Conservation (phyloP, 371 early-diverging fungal species). For the Globomyces sp. region DNA sequence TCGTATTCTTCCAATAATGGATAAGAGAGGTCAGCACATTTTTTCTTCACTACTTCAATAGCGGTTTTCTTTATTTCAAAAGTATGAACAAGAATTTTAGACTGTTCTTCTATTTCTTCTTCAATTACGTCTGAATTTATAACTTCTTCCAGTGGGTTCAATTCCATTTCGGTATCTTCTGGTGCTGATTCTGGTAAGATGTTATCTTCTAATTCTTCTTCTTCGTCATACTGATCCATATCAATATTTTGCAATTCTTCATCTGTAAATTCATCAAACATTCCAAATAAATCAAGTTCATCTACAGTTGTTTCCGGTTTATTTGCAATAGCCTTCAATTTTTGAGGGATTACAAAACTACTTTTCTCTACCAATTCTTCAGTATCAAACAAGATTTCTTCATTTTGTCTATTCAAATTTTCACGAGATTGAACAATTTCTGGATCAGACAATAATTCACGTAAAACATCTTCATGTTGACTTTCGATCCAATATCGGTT, state of each 20-base stretch:
- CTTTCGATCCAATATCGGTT: conserved; percentile 85
- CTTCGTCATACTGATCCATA: conserved; percentile 14
- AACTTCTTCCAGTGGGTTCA: too few species aligned
- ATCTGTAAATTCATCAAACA: conserved; percentile 8
- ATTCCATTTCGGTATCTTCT: conserved; percentile 5
- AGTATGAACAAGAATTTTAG: conserved; percentile 54
- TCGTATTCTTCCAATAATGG: conserved; percentile 99
- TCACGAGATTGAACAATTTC: neutral
- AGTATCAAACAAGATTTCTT: neutral
- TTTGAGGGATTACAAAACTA: too few species aligned
- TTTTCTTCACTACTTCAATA: conserved; percentile 90
- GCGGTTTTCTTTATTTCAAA: conserved; percentile 82
- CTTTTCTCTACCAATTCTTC: too few species aligned
- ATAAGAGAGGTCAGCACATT: conserved; percentile 94
- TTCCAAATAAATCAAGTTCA: conserved; percentile 10
- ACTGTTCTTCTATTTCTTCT: conserved; percentile 23
- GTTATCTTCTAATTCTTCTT: conserved; percentile 23
- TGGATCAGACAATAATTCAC: conserved; percentile 71
- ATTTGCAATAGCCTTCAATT: neutral
- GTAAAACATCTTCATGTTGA: conserved; percentile 46
- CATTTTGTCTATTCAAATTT: neutral
- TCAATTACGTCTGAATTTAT: neutral
- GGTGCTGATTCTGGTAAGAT: neutral
- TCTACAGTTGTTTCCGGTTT: neutral
- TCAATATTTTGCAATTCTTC: neutral